These are phyloP conservation scores for Fagus sylvatica DNA, from an alignment of 306 rosid genomes.

Conservation along the genomic window DNA sequence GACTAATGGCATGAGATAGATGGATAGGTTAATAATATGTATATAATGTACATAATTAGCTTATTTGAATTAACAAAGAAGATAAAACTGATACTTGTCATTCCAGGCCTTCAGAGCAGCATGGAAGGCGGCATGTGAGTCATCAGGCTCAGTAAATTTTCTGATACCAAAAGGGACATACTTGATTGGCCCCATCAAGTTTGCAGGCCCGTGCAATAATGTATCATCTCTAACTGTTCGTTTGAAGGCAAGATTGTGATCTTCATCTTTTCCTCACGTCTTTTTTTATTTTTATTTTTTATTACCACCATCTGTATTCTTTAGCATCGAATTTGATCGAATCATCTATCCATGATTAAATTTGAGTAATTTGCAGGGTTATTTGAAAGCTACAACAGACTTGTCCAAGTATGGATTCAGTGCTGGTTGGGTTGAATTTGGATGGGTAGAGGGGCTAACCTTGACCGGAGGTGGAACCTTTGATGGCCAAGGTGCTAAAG, in stretches of 20 bases:
- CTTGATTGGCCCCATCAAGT: constrained; percentile 40
- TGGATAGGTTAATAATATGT: no score
- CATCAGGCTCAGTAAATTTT: constrained; percentile 37
- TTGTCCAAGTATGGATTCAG: constrained; percentile 37
- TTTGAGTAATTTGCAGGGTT: constrained; percentile 35
- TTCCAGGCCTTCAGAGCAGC: constrained; percentile 43
- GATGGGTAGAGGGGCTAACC: constrained; percentile 38
- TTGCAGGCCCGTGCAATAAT: constrained; percentile 45
- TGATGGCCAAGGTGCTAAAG: constrained; percentile 53
- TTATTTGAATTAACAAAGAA: neutral
- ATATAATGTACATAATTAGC: no score
- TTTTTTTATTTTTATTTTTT: neutral
- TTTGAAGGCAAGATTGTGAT: constrained; percentile 36
- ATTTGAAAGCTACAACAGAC: constrained; percentile 49
- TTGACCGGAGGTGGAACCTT: constrained; percentile 55
- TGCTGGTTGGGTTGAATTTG: constrained; percentile 45
- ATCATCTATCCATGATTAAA: neutral
- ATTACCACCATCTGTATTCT: neutral
- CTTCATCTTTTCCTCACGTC: neutral
- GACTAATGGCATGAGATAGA: no score
- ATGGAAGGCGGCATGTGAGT: constrained; percentile 46
- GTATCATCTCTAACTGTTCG: constrained; percentile 36
- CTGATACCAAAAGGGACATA: constrained; percentile 46
- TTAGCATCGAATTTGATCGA: neutral
- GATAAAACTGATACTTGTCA: constrained; percentile 6